Evolutionary conservation across 2,329 filamentous ascomycete species (phyloP), one percentile per base, ranked within the genome.

Genomic region (Myriosclerotinia scirpicola): DNA sequence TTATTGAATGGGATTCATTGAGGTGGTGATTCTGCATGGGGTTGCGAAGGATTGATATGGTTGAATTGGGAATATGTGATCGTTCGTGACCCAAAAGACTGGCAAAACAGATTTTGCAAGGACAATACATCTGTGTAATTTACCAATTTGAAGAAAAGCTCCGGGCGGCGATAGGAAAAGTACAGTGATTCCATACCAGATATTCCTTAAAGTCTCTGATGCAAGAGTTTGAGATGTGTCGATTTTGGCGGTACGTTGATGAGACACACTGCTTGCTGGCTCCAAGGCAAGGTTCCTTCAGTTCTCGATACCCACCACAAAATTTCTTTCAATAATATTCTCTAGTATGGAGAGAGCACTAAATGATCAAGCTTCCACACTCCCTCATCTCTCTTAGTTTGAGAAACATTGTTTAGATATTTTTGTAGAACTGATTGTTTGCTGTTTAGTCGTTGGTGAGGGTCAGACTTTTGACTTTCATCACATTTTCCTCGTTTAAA

Each of bases 1-100:
- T 50, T 75, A 66, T 68, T 74, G 14, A 76, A 76, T 68, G 75
- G 74, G 9, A 67, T 71, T 64, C 63, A 65, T 52, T 65, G 17
- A 58, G 42, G 11, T 40, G 17, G n/a, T 8, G 3, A 26, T 30
- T n/a, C 12, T 15, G 50, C 14, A 34, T 0, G 26, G 12, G 8
- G 4, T 44, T 5, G 7, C 22, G 44, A 38, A 20, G 26, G 15
- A n/a, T n/a, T n/a, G 22, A 20, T 58, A 9, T 34, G 14, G 38
- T 22, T 14, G 1, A 1, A 44, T 60, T 50, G 14, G 30, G 34
- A 38, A 20, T 26, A 38, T 50, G 20, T 40, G 34, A 20, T 1
- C 17, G 3, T 50, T 50, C 15, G 38, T 50, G 14, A 48, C 14
- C 2, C 8, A 22, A 50, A 17, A 36, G 11, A 9, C 17, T 26